Conservation (phyloP, 495 filamentous ascomycete species). For the Tetracladium setigerum region DNA sequence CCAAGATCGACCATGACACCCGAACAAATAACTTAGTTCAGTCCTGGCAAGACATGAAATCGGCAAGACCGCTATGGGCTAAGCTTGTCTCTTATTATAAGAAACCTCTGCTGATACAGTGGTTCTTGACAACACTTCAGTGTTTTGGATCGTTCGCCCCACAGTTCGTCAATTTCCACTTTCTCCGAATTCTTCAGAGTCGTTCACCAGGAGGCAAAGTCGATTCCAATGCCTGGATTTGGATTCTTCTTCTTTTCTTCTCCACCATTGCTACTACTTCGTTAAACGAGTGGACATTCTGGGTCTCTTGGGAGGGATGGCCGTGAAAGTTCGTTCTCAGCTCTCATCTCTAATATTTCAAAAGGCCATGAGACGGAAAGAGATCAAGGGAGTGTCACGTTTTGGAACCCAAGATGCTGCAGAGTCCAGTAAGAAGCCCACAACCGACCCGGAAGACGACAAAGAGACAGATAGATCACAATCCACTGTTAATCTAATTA, state of each 20-base stretch:
- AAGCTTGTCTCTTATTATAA: slow-evolving; percentile 50
- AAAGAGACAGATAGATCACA: slow-evolving; percentile 60
- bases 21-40: slow-evolving; percentile 38
- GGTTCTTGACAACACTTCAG: slow-evolving; percentile 39
- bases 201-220: slow-evolving; percentile 32
- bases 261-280: slow-evolving; percentile 47
- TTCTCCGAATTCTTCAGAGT: slow-evolving; percentile 57
- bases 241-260: slow-evolving; percentile 55
- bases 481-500: slow-evolving; percentile 71
- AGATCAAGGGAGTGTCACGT: slow-evolving; percentile 53
- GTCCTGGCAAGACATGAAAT: slow-evolving; percentile 41
- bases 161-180: slow-evolving; percentile 58
- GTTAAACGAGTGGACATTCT: slow-evolving; percentile 55
- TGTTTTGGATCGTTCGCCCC: slow-evolving; percentile 59
- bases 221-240: slow-evolving; percentile 51
- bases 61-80: slow-evolving; percentile 51
- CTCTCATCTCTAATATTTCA: slow-evolving; percentile 67
- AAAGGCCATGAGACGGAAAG: slow-evolving; percentile 73
- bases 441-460: slow-evolving; percentile 41
- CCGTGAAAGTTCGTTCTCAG: slow-evolving; percentile 59
- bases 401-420: slow-evolving; percentile 3
- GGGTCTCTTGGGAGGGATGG: slow-evolving; percentile 56
- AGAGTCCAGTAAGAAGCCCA: slow-evolving; percentile 11
- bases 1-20: slow-evolving; percentile 44
- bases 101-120: slow-evolving; percentile 44